A percentile compares a stretch with the other conserved stretches of the same genome.
These are phyloP conservation scores for Rhodosporidiobolus odoratus DNA, from an alignment of 768 basidiomycete genomes.

Conservation along the genomic window DNA sequence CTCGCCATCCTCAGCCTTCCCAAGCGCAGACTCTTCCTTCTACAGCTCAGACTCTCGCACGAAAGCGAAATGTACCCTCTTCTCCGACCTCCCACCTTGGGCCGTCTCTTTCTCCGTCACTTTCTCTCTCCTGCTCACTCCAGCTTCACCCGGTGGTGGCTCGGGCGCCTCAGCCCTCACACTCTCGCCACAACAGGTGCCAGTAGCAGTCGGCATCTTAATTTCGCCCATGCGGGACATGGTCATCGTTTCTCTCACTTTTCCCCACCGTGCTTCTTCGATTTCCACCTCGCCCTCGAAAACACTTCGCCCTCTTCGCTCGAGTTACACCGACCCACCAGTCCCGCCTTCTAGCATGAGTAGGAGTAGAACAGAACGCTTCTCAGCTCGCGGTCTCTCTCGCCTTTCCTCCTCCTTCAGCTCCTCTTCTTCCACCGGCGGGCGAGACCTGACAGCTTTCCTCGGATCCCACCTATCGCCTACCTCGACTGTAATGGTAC, in stretches of 20 bases:
- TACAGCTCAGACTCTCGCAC: not conserved
- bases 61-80: not conserved
- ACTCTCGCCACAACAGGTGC: not conserved
- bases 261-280: not conserved
- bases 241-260: not conserved
- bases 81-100: not conserved
- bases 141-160: too few relatives aligned
- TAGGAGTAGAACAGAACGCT: not conserved
- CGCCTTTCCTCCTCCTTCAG: not conserved
- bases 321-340: not conserved
- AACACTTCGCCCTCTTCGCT: not conserved
- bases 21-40: not conserved
- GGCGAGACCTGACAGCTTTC: not conserved
- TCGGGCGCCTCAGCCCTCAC: too few relatives aligned
- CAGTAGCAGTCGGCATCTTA: not conserved
- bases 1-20: not conserved
- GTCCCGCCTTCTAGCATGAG: not conserved
- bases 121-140: not conserved
- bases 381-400: not conserved
- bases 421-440: too few relatives aligned
- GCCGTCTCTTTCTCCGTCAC: not conserved
- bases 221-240: not conserved
- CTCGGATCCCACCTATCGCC: not conserved
- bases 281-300: not conserved
- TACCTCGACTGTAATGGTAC: too few relatives aligned